Percentiles rank a stretch among this genome's conserved stretches.
phyloP scores from a whole-genome alignment of 768 basidiomycete species.

The Mycena vitilis region DNA sequence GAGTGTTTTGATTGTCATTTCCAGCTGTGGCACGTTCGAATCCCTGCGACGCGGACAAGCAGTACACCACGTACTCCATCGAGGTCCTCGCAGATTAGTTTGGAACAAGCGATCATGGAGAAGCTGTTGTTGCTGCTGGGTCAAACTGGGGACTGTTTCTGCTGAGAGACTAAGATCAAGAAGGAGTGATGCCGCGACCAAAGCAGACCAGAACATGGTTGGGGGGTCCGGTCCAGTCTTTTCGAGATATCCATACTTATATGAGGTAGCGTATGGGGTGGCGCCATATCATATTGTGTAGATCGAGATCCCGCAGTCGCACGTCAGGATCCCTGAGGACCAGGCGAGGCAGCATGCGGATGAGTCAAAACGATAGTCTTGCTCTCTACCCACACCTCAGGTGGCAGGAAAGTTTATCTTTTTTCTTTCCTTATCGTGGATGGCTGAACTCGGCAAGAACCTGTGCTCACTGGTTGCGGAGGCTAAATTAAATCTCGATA shows the following conservation, averaged over 20 bases:
- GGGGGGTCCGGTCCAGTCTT: not conserved
- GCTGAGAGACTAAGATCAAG: slow-evolving; percentile 7
- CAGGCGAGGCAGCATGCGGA: not conserved
- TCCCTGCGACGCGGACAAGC: not conserved
- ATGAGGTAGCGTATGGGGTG: not conserved
- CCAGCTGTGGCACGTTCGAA: slow-evolving; percentile 38
- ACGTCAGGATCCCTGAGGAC: slow-evolving; percentile 11
- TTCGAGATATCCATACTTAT: not conserved
- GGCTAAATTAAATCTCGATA: too few relatives aligned
- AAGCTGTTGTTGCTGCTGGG: slow-evolving; percentile 40
- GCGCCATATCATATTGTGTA: not conserved
- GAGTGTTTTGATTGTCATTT: slow-evolving; percentile 46
- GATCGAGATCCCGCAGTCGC: not conserved
- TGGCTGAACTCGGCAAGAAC: too few relatives aligned
- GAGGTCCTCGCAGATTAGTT: slow-evolving; percentile 45
- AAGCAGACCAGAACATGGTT: slow-evolving; percentile 20
- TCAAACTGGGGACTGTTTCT: slow-evolving; percentile 17
- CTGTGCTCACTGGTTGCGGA: too few relatives aligned
- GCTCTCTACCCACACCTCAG: too few relatives aligned
- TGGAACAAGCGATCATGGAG: slow-evolving; percentile 45
- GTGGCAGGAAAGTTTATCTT: too few relatives aligned
- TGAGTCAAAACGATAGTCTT: slow-evolving; percentile 1
- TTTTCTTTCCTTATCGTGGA: too few relatives aligned
- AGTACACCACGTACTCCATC: slow-evolving; percentile 44
- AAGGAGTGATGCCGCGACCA: not conserved